Evolutionary conservation across 208 protist genomes (phyloP).

Genomic region (Leishmania braziliensis): DNA sequence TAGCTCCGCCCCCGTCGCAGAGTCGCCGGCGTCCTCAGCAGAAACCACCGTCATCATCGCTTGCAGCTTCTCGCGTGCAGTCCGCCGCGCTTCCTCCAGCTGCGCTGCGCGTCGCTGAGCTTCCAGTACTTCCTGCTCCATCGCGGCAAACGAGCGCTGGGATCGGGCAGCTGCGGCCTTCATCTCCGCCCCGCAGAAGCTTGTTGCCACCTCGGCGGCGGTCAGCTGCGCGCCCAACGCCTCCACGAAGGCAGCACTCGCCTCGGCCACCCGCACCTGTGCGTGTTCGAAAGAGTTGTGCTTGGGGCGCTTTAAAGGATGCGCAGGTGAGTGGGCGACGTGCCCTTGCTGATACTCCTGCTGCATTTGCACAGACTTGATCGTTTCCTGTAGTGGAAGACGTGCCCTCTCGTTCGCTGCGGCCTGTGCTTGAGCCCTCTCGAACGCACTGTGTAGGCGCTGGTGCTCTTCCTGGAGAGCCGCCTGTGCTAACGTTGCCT

Average conservation of each 20-base stretch:
- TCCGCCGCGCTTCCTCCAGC: background rate
- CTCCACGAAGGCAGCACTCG: background rate
- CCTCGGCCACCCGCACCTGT: background rate
- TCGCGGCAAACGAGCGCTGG: background rate
- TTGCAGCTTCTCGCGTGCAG: slow-evolving; percentile 3
- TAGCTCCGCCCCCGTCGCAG: background rate
- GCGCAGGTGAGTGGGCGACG: background rate
- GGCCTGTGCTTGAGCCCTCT: slow-evolving; percentile 7
- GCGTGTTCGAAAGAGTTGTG: background rate
- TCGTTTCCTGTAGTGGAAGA: background rate
- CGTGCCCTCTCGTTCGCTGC: background rate
- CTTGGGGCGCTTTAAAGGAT: background rate
- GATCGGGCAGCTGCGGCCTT: background rate
- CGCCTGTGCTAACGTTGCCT: background rate
- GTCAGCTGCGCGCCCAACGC: background rate
- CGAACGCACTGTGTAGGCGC: background rate
- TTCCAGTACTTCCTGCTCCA: slow-evolving; percentile 7
- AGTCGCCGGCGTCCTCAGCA: background rate
- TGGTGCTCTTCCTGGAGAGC: slow-evolving; percentile 1
- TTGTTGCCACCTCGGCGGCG: background rate
- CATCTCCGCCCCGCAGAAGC: slow-evolving; percentile 1
- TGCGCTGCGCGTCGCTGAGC: background rate
- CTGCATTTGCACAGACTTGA: background rate
- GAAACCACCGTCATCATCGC: background rate
- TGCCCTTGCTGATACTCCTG: background rate